These are phyloP conservation scores for Clitocybe nebularis DNA, from an alignment of 1,284 basidiomycete genomes.

Conservation along the genomic window DNA sequence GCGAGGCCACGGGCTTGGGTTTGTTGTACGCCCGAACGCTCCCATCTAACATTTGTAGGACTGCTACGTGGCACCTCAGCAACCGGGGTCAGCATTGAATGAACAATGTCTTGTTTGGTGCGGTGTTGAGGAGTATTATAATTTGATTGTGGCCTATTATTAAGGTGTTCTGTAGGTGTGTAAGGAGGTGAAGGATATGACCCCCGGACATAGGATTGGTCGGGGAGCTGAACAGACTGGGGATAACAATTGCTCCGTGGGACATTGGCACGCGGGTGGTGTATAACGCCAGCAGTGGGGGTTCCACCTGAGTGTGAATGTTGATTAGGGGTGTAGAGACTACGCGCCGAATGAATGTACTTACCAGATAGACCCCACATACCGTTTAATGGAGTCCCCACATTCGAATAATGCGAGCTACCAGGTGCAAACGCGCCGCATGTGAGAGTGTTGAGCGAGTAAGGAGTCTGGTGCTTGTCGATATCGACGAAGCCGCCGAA, in stretches of 20 bases:
- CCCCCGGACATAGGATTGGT: conserved; percentile 8
- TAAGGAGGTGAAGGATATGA: conserved; percentile 9
- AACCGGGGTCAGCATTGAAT: conserved; percentile 13
- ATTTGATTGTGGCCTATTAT: conserved; percentile 5
- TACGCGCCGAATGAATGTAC: not conserved
- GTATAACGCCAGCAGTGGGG: not conserved
- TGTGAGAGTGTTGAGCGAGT: conserved; percentile 7
- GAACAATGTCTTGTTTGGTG: conserved; percentile 12
- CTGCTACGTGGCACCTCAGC: conserved; percentile 9
- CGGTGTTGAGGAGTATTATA: conserved; percentile 9
- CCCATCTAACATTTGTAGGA: conserved; percentile 8
- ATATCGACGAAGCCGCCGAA: conserved; percentile 12
- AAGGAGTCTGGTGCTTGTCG: conserved; percentile 12
- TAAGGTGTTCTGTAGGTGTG: conserved; percentile 7
- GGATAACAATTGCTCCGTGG: conserved; percentile 3
- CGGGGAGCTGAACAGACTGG: conserved; percentile 6
- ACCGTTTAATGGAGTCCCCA: conserved; percentile 8
- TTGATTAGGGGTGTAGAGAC: not conserved
- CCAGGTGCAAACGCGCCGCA: conserved; percentile 12
- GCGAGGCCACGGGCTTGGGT: conserved; percentile 3
- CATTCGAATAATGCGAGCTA: conserved; percentile 10
- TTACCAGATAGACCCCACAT: conserved; percentile 12
- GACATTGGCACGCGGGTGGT: conserved; percentile 11
- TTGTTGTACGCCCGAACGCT: conserved; percentile 7
- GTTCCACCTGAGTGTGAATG: not conserved